phyloP scores from a whole-genome alignment of 352 stramenopile species.

The Blastocystis hominis region DNA sequence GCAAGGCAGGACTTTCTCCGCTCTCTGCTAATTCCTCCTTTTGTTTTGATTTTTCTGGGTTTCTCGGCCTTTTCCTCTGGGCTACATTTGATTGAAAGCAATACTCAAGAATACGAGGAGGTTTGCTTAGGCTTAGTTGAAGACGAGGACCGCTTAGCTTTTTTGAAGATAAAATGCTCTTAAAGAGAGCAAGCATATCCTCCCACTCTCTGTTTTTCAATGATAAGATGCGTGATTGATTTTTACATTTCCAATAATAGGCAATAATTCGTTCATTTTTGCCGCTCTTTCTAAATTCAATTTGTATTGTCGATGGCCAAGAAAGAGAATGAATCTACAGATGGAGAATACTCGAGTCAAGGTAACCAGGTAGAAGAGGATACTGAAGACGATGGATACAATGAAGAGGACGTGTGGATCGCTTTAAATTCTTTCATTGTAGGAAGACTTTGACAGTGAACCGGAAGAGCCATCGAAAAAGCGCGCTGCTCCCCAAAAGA shows the following conservation, averaged over 20 bases:
- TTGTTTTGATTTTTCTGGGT: neutral
- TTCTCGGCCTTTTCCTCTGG: neutral
- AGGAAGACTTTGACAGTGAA: neutral
- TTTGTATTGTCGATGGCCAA: neutral
- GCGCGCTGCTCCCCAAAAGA: neutral
- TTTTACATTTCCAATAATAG: neutral
- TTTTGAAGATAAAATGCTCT: neutral
- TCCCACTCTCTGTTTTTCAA: neutral
- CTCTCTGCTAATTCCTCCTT: neutral
- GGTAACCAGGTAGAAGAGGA: neutral
- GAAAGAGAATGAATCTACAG: neutral
- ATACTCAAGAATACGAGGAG: neutral
- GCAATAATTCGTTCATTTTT: conserved; percentile 21
- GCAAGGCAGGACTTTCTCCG: too few relatives aligned
- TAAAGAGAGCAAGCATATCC: conserved; percentile 17
- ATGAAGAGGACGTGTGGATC: neutral
- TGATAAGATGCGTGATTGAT: neutral
- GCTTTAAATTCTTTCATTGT: neutral
- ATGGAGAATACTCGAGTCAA: neutral
- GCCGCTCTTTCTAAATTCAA: neutral
- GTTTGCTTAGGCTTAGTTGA: neutral
- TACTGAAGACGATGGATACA: neutral
- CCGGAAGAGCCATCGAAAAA: neutral
- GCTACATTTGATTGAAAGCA: neutral
- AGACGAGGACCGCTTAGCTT: conserved; percentile 18